These are phyloP conservation scores for Aureobasidium leucospermi DNA, from an alignment of 2,329 filamentous ascomycete species.

Conservation along the genomic window DNA sequence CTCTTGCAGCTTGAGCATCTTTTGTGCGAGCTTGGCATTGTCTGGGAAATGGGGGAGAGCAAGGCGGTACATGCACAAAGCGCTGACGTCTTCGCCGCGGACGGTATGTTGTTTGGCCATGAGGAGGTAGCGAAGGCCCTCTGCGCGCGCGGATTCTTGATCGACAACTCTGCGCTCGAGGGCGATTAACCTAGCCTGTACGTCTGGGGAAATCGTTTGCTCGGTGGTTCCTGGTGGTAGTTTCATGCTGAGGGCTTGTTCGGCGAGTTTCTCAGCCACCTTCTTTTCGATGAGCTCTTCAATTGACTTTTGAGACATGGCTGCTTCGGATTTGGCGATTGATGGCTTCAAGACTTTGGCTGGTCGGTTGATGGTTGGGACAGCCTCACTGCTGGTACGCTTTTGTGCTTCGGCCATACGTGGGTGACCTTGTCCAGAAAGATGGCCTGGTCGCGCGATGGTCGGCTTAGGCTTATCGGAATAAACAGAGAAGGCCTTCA, in stretches of 20 bases:
- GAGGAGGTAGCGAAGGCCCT: constrained; percentile 78
- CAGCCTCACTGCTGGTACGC: constrained; percentile 35
- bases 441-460: constrained; percentile 5
- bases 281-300: constrained; percentile 90
- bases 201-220: constrained; percentile 60
- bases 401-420: constrained; percentile 33
- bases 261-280: constrained; percentile 79
- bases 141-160: constrained; percentile 64
- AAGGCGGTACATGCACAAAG: constrained; percentile 77
- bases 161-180: constrained; percentile 78
- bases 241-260: constrained; percentile 56
- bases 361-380: constrained; percentile 30
- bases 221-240: constrained; percentile 33
- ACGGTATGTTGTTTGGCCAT: constrained; percentile 89
- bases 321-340: constrained; percentile 22
- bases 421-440: constrained; percentile 10
- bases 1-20: constrained; percentile 49
- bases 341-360: constrained; percentile 31
- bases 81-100: constrained; percentile 67
- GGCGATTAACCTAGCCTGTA: constrained; percentile 73
- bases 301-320: constrained; percentile 58
- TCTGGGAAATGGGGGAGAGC: constrained; percentile 80
- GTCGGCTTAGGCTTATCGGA: constrained; percentile 59
- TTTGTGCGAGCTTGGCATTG: constrained; percentile 63
- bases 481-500: constrained; percentile 82